These are phyloP conservation scores for Fusarium nygamai DNA, from an alignment of 2,329 filamentous ascomycete genomes.

Conservation along the genomic window DNA sequence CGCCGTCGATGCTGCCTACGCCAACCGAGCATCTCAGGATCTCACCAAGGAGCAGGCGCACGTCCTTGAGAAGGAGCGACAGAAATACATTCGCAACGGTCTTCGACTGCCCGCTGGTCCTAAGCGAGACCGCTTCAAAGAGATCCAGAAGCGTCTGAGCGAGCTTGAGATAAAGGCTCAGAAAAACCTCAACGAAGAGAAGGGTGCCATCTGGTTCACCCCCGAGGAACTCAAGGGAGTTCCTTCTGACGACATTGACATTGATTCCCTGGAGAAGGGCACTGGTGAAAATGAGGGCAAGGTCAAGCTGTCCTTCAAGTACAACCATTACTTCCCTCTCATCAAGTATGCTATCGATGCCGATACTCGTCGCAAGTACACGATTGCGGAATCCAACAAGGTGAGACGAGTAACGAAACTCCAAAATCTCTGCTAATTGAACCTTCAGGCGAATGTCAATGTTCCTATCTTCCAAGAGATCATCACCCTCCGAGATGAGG, in stretches of 20 bases:
- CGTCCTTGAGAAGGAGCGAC: slow-evolving; percentile 81
- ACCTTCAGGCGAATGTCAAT: slow-evolving; percentile 70
- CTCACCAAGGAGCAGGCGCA: slow-evolving; percentile 76
- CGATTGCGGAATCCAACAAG: slow-evolving; percentile 84
- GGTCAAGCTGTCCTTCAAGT: slow-evolving; percentile 82
- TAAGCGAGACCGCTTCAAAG: slow-evolving; percentile 83
- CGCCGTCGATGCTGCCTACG: slow-evolving; percentile 68
- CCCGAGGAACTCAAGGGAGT: slow-evolving; percentile 78
- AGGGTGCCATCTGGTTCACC: slow-evolving; percentile 83
- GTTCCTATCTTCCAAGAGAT: slow-evolving; percentile 78
- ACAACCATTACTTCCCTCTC: slow-evolving; percentile 81
- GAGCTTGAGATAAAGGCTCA: slow-evolving; percentile 79
- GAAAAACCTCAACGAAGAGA: slow-evolving; percentile 86
- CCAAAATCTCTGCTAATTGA: neutral
- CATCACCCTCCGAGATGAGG: slow-evolving; percentile 79
- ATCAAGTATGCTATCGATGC: slow-evolving; percentile 80
- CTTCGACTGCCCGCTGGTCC: slow-evolving; percentile 75
- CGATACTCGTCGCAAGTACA: slow-evolving; percentile 74
- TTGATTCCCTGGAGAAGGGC: slow-evolving; percentile 75
- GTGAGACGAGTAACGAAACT: slow-evolving; percentile 44
- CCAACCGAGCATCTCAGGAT: slow-evolving; percentile 59
- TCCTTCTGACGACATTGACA: slow-evolving; percentile 72
- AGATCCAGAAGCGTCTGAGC: slow-evolving; percentile 83
- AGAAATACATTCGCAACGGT: slow-evolving; percentile 80
- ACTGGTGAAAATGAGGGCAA: slow-evolving; percentile 77